phyloP scores from a whole-genome alignment of 768 basidiomycete species.

The Podaxis rugospora region DNA sequence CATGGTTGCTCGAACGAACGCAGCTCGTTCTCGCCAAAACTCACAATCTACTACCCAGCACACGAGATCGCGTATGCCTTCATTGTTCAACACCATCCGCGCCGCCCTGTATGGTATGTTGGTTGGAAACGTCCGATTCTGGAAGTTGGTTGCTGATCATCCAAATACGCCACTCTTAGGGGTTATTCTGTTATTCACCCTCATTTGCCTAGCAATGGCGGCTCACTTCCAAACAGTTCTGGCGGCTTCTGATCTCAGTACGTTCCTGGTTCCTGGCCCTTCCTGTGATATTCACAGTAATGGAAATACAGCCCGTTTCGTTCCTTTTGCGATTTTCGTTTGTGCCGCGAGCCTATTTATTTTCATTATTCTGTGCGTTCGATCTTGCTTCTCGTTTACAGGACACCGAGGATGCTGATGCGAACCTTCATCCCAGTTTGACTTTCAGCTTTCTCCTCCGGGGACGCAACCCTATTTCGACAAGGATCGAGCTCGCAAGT shows the following conservation, averaged over 20 bases:
- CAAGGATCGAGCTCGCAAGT: conserved; percentile 69
- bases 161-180: conserved; percentile 30
- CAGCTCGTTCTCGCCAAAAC: conserved; percentile 23
- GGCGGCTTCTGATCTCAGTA: conserved; percentile 77
- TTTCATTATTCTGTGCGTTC: conserved; percentile 59
- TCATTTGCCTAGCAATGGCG: conserved; percentile 77
- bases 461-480: conserved; percentile 74
- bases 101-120: conserved; percentile 61
- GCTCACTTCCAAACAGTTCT: conserved; percentile 71
- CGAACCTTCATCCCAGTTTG: conserved; percentile 35
- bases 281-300: conserved; percentile 8
- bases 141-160: background rate
- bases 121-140: conserved; percentile 8
- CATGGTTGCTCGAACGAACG: conserved; percentile 32
- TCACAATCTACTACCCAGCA: conserved; percentile 21
- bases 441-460: conserved; percentile 59
- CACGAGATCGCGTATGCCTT: conserved; percentile 53
- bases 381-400: background rate
- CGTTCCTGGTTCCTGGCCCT: conserved; percentile 22
- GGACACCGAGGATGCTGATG: background rate
- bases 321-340: conserved; percentile 82
- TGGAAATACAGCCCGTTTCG: conserved; percentile 66
- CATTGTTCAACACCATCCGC: conserved; percentile 68
- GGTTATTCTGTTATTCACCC: conserved; percentile 66
- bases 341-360: conserved; percentile 67